A percentile compares a stretch with the other conserved stretches of the same genome.
Conservation (phyloP, 352 stramenopile species). For the Phytophthora tubulina region DNA sequence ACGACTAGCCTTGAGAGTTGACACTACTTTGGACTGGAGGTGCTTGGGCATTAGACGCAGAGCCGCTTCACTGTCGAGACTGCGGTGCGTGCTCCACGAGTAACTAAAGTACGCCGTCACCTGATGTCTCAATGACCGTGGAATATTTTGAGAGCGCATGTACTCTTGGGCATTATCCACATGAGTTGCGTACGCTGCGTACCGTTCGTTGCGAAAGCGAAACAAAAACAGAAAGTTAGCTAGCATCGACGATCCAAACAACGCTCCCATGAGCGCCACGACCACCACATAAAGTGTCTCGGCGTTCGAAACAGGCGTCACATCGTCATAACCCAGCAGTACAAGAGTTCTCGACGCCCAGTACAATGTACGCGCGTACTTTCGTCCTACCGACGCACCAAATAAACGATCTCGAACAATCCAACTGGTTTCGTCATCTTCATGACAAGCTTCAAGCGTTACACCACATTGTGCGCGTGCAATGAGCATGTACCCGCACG, state of each 20-base stretch:
- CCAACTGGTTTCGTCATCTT: constrained; percentile 60
- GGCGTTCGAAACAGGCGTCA: constrained; percentile 61
- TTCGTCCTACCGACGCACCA: constrained; percentile 48
- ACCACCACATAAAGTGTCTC: constrained; percentile 67
- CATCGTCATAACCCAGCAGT: constrained; percentile 75
- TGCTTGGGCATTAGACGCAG: constrained; percentile 66
- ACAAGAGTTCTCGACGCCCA: constrained; percentile 68
- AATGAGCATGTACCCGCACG: constrained; percentile 79
- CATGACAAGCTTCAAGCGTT: constrained; percentile 49
- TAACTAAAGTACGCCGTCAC: constrained; percentile 77
- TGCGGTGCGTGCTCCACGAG: constrained; percentile 65
- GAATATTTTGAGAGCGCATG: constrained; percentile 75
- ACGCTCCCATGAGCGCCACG: constrained; percentile 55
- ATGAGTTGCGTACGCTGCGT: constrained; percentile 60
- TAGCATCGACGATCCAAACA: constrained; percentile 66
- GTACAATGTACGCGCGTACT: constrained; percentile 69
- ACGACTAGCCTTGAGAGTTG: constrained; percentile 68
- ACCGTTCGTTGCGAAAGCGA: constrained; percentile 58
- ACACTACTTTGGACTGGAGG: constrained; percentile 67
- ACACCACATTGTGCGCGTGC: constrained; percentile 64
- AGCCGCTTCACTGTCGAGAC: constrained; percentile 65
- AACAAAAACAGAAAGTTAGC: constrained; percentile 81
- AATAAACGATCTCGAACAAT: constrained; percentile 63
- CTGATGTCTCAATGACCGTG: constrained; percentile 50
- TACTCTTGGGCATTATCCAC: constrained; percentile 78